phyloP scores from a whole-genome alignment of 1,284 basidiomycete genomes.

The Malassezia brasiliensis region DNA sequence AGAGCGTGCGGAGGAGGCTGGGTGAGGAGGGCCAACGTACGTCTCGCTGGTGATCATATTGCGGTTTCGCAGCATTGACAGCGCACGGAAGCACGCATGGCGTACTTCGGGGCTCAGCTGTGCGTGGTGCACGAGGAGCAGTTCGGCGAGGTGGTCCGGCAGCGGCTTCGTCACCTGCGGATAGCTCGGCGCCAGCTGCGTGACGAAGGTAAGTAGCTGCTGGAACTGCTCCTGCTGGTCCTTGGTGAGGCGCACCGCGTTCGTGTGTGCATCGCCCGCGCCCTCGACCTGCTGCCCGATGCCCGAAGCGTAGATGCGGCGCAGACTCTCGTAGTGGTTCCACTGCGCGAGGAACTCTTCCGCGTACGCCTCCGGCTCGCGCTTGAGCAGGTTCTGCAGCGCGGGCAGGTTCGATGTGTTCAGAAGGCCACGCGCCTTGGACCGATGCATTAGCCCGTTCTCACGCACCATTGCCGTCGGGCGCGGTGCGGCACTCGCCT shows the following conservation, averaged over 20 bases:
- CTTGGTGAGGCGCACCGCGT: slow-evolving; percentile 18
- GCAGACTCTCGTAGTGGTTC: slow-evolving; percentile 83
- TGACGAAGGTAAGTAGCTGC: slow-evolving; percentile 35
- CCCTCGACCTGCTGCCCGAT: slow-evolving; percentile 21
- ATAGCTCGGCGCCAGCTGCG: slow-evolving; percentile 57
- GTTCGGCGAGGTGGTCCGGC: slow-evolving; percentile 31
- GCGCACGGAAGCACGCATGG: slow-evolving; percentile 25
- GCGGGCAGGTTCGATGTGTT: slow-evolving; percentile 55
- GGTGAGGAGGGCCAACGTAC: slow-evolving; percentile 54
- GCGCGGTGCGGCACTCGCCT: background rate
- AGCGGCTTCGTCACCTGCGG: slow-evolving; percentile 35
- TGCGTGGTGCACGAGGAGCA: slow-evolving; percentile 42
- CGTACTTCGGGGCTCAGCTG: slow-evolving; percentile 38
- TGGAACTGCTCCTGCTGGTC: slow-evolving; percentile 39
- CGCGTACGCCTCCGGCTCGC: slow-evolving; percentile 79
- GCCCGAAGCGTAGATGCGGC: slow-evolving; percentile 62
- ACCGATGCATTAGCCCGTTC: slow-evolving; percentile 36
- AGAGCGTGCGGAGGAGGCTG: slow-evolving; percentile 79
- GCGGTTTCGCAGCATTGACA: slow-evolving; percentile 78
- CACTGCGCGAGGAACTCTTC: slow-evolving; percentile 98
- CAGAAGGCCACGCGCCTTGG: slow-evolving; percentile 41
- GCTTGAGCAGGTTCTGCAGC: slow-evolving; percentile 86
- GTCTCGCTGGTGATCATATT: slow-evolving; percentile 82
- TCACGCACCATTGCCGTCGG: slow-evolving; percentile 31
- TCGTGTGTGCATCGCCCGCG: background rate